Evolutionary conservation across 2,329 filamentous ascomycete species (phyloP).

Genomic region (Fusarium sp.): DNA sequence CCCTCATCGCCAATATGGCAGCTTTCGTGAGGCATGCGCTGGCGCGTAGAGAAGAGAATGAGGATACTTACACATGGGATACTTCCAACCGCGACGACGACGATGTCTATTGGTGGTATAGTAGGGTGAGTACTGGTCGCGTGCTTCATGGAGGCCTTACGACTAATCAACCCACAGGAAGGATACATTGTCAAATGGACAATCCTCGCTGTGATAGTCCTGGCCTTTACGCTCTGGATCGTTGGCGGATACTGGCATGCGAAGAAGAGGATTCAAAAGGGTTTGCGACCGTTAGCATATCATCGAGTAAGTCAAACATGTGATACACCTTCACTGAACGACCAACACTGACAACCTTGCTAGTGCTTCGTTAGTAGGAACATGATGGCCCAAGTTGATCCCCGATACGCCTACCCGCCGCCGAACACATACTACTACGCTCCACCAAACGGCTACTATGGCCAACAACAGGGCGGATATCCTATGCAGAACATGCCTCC

Average conservation of each 20-base stretch:
- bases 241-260: slow-evolving; percentile 78
- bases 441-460: slow-evolving; percentile 45
- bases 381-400: slow-evolving; percentile 61
- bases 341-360: slow-evolving; percentile 10
- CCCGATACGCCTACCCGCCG: slow-evolving; percentile 60
- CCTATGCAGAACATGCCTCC: slow-evolving; percentile 57
- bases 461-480: slow-evolving; percentile 42
- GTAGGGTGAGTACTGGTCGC: slow-evolving; percentile 39
- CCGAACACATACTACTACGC: slow-evolving; percentile 56
- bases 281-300: slow-evolving; percentile 74
- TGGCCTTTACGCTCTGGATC: slow-evolving; percentile 70
- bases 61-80: slow-evolving; percentile 13
- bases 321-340: not conserved
- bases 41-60: slow-evolving; percentile 33
- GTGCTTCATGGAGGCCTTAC: not conserved
- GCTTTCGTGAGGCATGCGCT: slow-evolving; percentile 34
- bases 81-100: slow-evolving; percentile 28
- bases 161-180: slow-evolving; percentile 56
- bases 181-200: slow-evolving; percentile 78
- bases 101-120: slow-evolving; percentile 48
- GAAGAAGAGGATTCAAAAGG: slow-evolving; percentile 72
- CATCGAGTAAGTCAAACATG: slow-evolving; percentile 67
- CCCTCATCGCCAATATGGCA: slow-evolving; percentile 31
- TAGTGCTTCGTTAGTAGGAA: slow-evolving; percentile 66
- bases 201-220: slow-evolving; percentile 72